These are phyloP conservation scores for Blastobotrys illinoisensis DNA, from an alignment of 1,139 yeast genomes.

Conservation along the genomic window DNA sequence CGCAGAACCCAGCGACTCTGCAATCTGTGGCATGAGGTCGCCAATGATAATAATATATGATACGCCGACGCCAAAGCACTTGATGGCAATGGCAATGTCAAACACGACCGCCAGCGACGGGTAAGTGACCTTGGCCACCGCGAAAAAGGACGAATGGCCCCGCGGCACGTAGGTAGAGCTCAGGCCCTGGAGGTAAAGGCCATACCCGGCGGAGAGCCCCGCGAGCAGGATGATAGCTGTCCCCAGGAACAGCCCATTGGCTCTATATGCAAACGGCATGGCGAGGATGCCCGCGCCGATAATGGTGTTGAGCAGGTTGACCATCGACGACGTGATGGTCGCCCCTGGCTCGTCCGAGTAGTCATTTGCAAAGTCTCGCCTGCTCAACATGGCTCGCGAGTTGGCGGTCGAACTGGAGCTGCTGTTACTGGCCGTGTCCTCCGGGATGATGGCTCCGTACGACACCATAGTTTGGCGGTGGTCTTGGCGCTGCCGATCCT, in stretches of 20 bases:
- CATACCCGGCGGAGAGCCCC: slow-evolving; percentile 73
- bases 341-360: slow-evolving; percentile 15
- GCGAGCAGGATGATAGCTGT: slow-evolving; percentile 59
- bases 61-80: slow-evolving; percentile 90
- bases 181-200: slow-evolving; percentile 72
- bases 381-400: neutral
- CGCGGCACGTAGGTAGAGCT: slow-evolving; percentile 63
- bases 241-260: slow-evolving; percentile 80
- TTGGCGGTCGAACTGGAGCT: neutral
- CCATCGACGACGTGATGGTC: slow-evolving; percentile 29
- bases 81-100: slow-evolving; percentile 82
- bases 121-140: slow-evolving; percentile 75
- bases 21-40: slow-evolving; percentile 70
- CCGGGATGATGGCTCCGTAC: neutral
- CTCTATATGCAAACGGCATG: slow-evolving; percentile 80
- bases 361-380: neutral
- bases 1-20: slow-evolving; percentile 19
- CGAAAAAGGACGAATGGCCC: slow-evolving; percentile 82
- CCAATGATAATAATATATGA: slow-evolving; percentile 86
- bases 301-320: slow-evolving; percentile 37
- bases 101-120: slow-evolving; percentile 78
- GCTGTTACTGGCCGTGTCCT: neutral
- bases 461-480: neutral
- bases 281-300: slow-evolving; percentile 85
- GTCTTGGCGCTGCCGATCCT: neutral